Conservation (phyloP, 1,139 yeast species). For the Yamadazyma dendronema region DNA sequence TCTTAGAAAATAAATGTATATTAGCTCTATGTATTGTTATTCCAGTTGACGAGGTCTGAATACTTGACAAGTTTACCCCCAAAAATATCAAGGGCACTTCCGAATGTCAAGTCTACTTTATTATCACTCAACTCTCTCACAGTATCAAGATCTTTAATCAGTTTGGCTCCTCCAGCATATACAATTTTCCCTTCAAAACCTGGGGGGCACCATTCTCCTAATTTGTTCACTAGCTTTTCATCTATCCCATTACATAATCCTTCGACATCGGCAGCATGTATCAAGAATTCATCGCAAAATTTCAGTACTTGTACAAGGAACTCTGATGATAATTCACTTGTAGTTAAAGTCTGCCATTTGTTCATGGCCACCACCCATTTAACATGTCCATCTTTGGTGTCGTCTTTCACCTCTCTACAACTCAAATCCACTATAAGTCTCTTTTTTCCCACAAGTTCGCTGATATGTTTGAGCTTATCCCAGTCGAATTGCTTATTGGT, state of each 20-base stretch:
- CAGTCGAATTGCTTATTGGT: slow-evolving; percentile 58
- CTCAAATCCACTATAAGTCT: slow-evolving; percentile 86
- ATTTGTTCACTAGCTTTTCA: slow-evolving; percentile 61
- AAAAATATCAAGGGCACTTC: slow-evolving; percentile 90
- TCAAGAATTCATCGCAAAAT: slow-evolving; percentile 81
- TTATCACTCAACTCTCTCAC: slow-evolving; percentile 72
- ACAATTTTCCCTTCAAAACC: slow-evolving; percentile 68
- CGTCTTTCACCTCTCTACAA: slow-evolving; percentile 54
- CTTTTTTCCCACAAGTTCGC: slow-evolving; percentile 56
- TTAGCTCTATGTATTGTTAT: slow-evolving; percentile 21
- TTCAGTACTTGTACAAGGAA: slow-evolving; percentile 53
- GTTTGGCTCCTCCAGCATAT: slow-evolving; percentile 96
- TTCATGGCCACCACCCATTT: slow-evolving; percentile 94
- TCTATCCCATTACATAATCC: slow-evolving; percentile 94
- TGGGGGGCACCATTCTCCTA: slow-evolving; percentile 74
- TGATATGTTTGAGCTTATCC: slow-evolving; percentile 50
- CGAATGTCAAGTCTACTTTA: slow-evolving; percentile 86
- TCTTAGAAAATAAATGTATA: slow-evolving; percentile 6
- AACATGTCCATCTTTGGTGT: slow-evolving; percentile 51
- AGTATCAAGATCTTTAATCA: slow-evolving; percentile 59
- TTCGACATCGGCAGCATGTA: slow-evolving; percentile 98
- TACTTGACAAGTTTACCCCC: slow-evolving; percentile 83
- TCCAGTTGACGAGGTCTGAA: slow-evolving; percentile 74
- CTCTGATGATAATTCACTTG: slow-evolving; percentile 50
- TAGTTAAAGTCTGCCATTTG: slow-evolving; percentile 92